Conservation (phyloP, 2,329 filamentous ascomycete species). For the Pestalotiopsis sp. region DNA sequence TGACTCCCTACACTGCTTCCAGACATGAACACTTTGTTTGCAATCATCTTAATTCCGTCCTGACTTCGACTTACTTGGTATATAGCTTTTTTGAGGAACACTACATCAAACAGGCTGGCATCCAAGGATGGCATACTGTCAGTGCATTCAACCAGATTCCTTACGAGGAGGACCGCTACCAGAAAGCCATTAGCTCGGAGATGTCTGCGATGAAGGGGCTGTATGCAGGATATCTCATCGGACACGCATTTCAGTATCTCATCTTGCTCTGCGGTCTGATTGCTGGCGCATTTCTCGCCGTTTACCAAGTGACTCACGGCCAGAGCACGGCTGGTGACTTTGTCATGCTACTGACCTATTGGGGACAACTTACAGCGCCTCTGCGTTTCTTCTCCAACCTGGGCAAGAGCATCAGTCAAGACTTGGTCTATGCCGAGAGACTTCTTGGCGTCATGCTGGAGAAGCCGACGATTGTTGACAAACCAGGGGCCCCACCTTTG, state of each 20-base stretch:
- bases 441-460: slow-evolving; percentile 61
- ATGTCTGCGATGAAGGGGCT: slow-evolving; percentile 40
- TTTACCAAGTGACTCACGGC: slow-evolving; percentile 67
- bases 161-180: slow-evolving; percentile 58
- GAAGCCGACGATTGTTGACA: slow-evolving; percentile 57
- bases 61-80: not conserved
- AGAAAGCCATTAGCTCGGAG: slow-evolving; percentile 47
- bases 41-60: not conserved
- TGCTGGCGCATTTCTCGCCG: slow-evolving; percentile 61
- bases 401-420: slow-evolving; percentile 57
- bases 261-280: slow-evolving; percentile 72
- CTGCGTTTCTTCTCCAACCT: slow-evolving; percentile 69
- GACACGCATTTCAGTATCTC: slow-evolving; percentile 59
- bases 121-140: slow-evolving; percentile 62
- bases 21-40: slow-evolving; percentile 12
- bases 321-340: slow-evolving; percentile 67
- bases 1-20: slow-evolving; percentile 19
- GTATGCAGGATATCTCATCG: slow-evolving; percentile 49
- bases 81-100: slow-evolving; percentile 54
- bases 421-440: slow-evolving; percentile 60
- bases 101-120: slow-evolving; percentile 56
- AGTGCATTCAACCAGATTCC: slow-evolving; percentile 61
- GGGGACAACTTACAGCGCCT: slow-evolving; percentile 72
- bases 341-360: slow-evolving; percentile 72
- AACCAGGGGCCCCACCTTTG: slow-evolving; percentile 50